Evolutionary conservation across 352 stramenopile genomes (phyloP).

Genomic region (Pythium coloratum): DNA sequence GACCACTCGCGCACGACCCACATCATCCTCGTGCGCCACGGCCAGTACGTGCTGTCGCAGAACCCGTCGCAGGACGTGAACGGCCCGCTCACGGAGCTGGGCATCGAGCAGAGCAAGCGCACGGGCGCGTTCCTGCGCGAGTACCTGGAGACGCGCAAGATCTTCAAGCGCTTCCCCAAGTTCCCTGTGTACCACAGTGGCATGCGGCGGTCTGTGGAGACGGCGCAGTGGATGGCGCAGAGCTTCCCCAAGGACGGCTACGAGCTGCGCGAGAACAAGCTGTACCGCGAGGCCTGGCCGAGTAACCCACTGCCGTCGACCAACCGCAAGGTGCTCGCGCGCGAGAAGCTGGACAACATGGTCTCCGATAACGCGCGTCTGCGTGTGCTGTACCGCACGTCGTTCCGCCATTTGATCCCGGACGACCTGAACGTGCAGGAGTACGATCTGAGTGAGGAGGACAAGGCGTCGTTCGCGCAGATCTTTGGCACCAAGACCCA

Average conservation of each 20-base stretch:
- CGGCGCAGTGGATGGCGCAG: constrained; percentile 42
- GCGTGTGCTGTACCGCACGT: constrained; percentile 61
- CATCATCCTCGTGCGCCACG: constrained; percentile 68
- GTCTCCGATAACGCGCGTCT: constrained; percentile 64
- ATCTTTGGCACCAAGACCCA: constrained; percentile 39
- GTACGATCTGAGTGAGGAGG: constrained; percentile 27
- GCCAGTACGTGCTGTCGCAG: constrained; percentile 56
- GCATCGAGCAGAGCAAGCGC: constrained; percentile 43
- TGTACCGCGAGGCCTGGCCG: constrained; percentile 69
- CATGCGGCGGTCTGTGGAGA: constrained; percentile 52
- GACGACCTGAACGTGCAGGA: constrained; percentile 42
- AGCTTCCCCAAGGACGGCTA: constrained; percentile 37
- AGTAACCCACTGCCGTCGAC: constrained; percentile 58
- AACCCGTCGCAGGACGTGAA: constrained; percentile 52
- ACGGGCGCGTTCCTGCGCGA: constrained; percentile 54
- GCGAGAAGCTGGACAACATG: constrained; percentile 77
- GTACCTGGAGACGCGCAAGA: constrained; percentile 44
- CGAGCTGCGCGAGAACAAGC: constrained; percentile 62
- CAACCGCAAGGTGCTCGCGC: constrained; percentile 63
- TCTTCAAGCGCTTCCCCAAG: constrained; percentile 58
- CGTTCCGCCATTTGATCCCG: constrained; percentile 69
- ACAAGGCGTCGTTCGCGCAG: constrained; percentile 32
- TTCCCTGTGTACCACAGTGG: constrained; percentile 66
- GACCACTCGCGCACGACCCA: constrained; percentile 71
- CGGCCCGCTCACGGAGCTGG: constrained; percentile 55